Evolutionary conservation across 768 basidiomycete species (phyloP).

Genomic region (Leccinum subtestaceum): DNA sequence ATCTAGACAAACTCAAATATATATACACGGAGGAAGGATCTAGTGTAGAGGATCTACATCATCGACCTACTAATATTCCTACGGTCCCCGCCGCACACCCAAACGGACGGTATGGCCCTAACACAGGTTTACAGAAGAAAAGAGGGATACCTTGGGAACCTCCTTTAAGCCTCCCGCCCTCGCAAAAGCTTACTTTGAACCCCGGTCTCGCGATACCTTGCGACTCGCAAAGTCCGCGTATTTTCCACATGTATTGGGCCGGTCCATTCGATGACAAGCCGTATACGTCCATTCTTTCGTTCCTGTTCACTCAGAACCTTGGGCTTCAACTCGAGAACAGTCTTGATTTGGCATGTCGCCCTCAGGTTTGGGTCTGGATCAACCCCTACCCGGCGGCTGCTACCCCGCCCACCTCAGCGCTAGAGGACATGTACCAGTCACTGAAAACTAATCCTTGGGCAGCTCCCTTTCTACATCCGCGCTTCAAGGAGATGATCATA

Average conservation of each 20-base stretch:
- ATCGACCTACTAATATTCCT: slow-evolving; percentile 13
- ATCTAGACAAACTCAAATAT: slow-evolving; percentile 75
- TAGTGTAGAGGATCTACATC: slow-evolving; percentile 13
- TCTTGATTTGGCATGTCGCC: slow-evolving; percentile 56
- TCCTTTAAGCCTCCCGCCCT: slow-evolving; percentile 45
- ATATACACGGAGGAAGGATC: slow-evolving; percentile 60
- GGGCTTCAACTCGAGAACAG: slow-evolving; percentile 58
- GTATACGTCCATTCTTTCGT: slow-evolving; percentile 88
- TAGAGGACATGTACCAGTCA: slow-evolving; percentile 78
- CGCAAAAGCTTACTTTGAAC: slow-evolving; percentile 43
- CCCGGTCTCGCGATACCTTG: slow-evolving; percentile 49
- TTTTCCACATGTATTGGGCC: slow-evolving; percentile 98
- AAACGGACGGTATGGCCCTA: slow-evolving; percentile 41
- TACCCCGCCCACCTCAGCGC: slow-evolving; percentile 74
- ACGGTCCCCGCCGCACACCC: slow-evolving; percentile 23
- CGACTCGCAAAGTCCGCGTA: slow-evolving; percentile 70
- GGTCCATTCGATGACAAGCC: slow-evolving; percentile 97
- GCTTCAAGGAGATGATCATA: slow-evolving; percentile 84
- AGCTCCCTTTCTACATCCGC: slow-evolving; percentile 82
- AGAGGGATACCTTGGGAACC: slow-evolving; percentile 58
- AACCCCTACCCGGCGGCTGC: slow-evolving; percentile 89
- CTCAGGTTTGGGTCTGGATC: slow-evolving; percentile 96
- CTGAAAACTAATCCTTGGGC: slow-evolving; percentile 86
- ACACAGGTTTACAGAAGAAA: slow-evolving; percentile 57
- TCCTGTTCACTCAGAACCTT: slow-evolving; percentile 90